Evolutionary conservation across 2,329 filamentous ascomycete species (phyloP).

Genomic region (Torrubiella hemipterigena): DNA sequence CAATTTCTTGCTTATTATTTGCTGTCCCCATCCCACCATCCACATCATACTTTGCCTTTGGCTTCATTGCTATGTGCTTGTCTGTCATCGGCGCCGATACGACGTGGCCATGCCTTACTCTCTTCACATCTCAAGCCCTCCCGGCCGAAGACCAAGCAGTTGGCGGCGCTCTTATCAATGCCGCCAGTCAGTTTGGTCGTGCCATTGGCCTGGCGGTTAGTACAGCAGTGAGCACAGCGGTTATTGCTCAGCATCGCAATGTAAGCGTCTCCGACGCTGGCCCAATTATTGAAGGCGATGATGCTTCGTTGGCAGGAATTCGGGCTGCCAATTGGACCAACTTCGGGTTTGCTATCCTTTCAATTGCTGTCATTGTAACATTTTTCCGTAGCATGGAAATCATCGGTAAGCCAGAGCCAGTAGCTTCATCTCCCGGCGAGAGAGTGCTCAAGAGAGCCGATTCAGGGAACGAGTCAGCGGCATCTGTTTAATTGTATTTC

Average conservation of each 20-base stretch:
- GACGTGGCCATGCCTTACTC: conserved; percentile 50
- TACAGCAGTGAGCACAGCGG: conserved; percentile 51
- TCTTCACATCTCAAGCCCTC: conserved; percentile 53
- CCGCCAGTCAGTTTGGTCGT: conserved; percentile 52
- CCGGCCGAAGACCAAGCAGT: conserved; percentile 53
- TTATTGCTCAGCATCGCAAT: conserved; percentile 37
- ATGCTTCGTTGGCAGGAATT: conserved; percentile 32
- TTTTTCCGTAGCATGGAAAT: conserved; percentile 41
- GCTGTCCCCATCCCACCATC: conserved; percentile 47
- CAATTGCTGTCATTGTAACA: conserved; percentile 29
- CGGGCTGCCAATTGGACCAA: conserved; percentile 41
- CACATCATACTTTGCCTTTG: conserved; percentile 56
- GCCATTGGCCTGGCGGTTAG: conserved; percentile 54
- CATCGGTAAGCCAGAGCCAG: conserved; percentile 38
- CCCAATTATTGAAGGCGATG: conserved; percentile 28
- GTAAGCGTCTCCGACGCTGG: conserved; percentile 32
- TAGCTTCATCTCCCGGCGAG: no score
- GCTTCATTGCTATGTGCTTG: conserved; percentile 53
- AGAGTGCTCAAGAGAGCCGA: no score
- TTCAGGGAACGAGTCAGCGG: no score
- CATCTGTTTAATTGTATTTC: no score
- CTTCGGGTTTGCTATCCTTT: conserved; percentile 31
- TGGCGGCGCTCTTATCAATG: conserved; percentile 56
- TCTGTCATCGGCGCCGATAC: conserved; percentile 56
- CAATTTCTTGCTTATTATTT: conserved; percentile 46